Evolutionary conservation across 2,329 filamentous ascomycete species (phyloP).

Genomic region (Trichoderma aggressivum): DNA sequence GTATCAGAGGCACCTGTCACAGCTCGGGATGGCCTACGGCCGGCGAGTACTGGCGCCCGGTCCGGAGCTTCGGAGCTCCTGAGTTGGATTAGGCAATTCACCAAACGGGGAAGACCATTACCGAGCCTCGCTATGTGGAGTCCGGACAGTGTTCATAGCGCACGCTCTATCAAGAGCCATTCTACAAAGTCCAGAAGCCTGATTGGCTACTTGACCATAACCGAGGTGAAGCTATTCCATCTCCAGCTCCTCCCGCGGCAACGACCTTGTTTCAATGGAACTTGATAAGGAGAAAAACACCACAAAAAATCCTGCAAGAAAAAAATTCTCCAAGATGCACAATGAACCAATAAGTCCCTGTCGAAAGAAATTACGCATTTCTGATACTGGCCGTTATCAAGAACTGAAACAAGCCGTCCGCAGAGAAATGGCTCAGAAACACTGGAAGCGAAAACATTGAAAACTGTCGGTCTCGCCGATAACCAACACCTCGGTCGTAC

Average conservation of each 20-base stretch:
- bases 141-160: not conserved
- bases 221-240: not conserved
- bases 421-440: not conserved
- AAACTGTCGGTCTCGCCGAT: not conserved
- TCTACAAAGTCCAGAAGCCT: rapidly evolving
- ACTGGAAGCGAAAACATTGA: not conserved
- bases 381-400: not conserved
- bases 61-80: not conserved
- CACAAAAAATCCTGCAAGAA: not conserved
- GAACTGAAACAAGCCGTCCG: not conserved
- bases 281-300: not conserved
- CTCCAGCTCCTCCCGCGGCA: not conserved
- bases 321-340: not conserved
- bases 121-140: not conserved
- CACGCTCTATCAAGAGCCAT: not conserved
- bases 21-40: not conserved
- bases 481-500: not conserved
- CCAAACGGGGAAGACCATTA: not conserved
- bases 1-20: not conserved
- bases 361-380: not conserved
- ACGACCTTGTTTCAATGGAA: not conserved
- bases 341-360: not conserved
- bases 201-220: not conserved
- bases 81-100: not conserved
- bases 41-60: not conserved